These are phyloP conservation scores for Penicillium corylophilum DNA, from an alignment of 2,329 filamentous ascomycete species.

Conservation along the genomic window DNA sequence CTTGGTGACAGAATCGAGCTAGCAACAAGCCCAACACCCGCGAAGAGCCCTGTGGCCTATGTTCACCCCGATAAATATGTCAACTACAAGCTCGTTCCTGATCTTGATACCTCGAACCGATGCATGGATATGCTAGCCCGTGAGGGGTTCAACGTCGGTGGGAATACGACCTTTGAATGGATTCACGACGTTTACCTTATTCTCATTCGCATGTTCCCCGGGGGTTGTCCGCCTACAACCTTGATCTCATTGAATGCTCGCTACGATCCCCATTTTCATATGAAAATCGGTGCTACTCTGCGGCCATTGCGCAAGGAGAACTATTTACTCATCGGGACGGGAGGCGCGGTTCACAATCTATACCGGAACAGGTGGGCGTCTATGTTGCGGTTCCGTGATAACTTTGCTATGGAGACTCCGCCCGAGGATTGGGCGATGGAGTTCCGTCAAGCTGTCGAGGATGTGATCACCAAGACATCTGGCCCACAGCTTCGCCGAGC, in stretches of 20 bases:
- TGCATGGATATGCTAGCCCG: constrained; percentile 52
- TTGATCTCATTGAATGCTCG: constrained; percentile 56
- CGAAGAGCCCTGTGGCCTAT: constrained; percentile 64
- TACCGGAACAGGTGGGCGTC: constrained; percentile 66
- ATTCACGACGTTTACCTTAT: constrained; percentile 71
- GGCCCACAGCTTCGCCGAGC: constrained; percentile 57
- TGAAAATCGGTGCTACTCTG: constrained; percentile 58
- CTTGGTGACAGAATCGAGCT: constrained; percentile 59
- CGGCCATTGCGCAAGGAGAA: constrained; percentile 55
- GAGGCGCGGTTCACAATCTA: constrained; percentile 69
- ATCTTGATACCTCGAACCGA: constrained; percentile 53
- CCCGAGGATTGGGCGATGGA: constrained; percentile 62
- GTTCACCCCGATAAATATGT: constrained; percentile 66
- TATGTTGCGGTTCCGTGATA: constrained; percentile 64
- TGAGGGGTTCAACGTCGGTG: constrained; percentile 55
- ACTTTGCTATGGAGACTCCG: constrained; percentile 59
- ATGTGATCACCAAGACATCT: constrained; percentile 55
- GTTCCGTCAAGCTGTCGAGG: constrained; percentile 65
- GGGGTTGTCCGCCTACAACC: constrained; percentile 64
- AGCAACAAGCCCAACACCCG: constrained; percentile 58
- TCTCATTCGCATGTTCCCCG: constrained; percentile 68
- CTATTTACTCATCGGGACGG: constrained; percentile 60
- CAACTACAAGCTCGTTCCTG: constrained; percentile 61
- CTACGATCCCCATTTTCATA: constrained; percentile 58
- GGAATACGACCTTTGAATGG: constrained; percentile 63